Conservation (phyloP, 768 basidiomycete genomes). For the Hericium coralloides region DNA sequence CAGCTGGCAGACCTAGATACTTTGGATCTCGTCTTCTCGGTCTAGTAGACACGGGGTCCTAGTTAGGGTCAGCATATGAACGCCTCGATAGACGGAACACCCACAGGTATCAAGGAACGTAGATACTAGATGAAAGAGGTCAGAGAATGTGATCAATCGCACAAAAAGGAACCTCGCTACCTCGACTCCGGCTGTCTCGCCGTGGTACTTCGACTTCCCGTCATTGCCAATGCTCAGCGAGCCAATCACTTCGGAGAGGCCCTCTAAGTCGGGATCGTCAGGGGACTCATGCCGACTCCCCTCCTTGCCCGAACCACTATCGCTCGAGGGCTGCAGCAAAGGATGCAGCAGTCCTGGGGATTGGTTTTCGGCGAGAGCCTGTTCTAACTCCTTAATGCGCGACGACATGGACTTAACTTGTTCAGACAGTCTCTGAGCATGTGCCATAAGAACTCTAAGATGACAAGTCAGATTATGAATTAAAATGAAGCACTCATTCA, state of each 20-base stretch:
- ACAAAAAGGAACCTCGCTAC: conserved; percentile 20
- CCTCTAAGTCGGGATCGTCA: conserved; percentile 16
- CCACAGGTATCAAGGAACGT: background rate
- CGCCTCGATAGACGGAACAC: background rate
- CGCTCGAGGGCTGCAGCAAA: background rate
- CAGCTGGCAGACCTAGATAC: conserved; percentile 29
- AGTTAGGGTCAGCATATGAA: background rate
- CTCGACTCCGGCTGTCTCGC: conserved; percentile 41
- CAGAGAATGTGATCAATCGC: background rate
- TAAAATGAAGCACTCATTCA: conserved; percentile 5
- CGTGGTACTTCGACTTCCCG: conserved; percentile 42
- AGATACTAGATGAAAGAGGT: background rate
- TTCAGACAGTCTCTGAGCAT: conserved; percentile 37
- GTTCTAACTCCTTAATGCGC: conserved; percentile 38
- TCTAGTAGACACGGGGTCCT: conserved; percentile 4
- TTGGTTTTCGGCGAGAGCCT: conserved; percentile 26
- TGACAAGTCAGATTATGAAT: background rate
- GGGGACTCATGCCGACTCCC: background rate
- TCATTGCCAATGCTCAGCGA: conserved; percentile 40
- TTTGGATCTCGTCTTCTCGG: conserved; percentile 12
- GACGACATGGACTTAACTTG: conserved; percentile 35
- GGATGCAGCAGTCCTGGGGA: conserved; percentile 11
- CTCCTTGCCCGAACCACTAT: background rate
- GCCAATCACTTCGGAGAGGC: conserved; percentile 33
- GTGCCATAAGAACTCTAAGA: conserved; percentile 41